These are phyloP conservation scores for Zymoseptoria passerinii DNA, from an alignment of 2,329 filamentous ascomycete species.

Conservation along the genomic window DNA sequence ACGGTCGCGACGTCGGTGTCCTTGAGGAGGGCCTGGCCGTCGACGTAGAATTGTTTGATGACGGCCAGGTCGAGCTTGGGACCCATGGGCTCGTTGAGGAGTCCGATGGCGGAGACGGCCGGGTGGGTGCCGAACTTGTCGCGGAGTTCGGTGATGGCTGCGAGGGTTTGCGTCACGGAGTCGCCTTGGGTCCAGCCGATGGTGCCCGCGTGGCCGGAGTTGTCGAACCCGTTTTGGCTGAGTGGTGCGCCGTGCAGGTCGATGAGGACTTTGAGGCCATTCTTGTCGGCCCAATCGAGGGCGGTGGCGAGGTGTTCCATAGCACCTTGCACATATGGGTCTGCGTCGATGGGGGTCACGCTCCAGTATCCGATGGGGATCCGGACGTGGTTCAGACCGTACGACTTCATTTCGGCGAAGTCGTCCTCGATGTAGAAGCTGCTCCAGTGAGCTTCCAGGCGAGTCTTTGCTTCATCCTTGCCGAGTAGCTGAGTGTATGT, in stretches of 20 bases:
- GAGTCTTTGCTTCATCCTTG: conserved; percentile 36
- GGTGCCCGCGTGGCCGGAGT: conserved; percentile 47
- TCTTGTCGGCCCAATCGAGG: conserved; percentile 46
- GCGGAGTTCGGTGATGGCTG: conserved; percentile 40
- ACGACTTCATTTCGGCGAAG: conserved; percentile 33
- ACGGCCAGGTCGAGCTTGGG: conserved; percentile 35
- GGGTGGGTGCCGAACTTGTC: conserved; percentile 39
- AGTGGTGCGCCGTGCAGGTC: conserved; percentile 59
- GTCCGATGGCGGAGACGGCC: conserved; percentile 39
- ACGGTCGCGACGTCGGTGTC: conserved; percentile 35
- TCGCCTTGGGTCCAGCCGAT: conserved; percentile 41
- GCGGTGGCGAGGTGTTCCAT: conserved; percentile 41
- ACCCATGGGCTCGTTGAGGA: conserved; percentile 43
- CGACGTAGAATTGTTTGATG: conserved; percentile 40
- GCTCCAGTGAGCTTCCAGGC: conserved; percentile 31
- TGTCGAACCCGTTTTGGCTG: conserved; percentile 62
- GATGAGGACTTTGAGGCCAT: conserved; percentile 56
- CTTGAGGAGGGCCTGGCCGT: conserved; percentile 40
- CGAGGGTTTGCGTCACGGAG: conserved; percentile 33
- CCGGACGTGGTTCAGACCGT: conserved; percentile 36
- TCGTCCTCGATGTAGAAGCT: conserved; percentile 35
- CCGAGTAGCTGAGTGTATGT: conserved; percentile 38
- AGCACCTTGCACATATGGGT: conserved; percentile 41
- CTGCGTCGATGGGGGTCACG: conserved; percentile 45
- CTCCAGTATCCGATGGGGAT: conserved; percentile 50